Evolutionary conservation across 768 basidiomycete genomes (phyloP).

Genomic region (Serendipita sp.): DNA sequence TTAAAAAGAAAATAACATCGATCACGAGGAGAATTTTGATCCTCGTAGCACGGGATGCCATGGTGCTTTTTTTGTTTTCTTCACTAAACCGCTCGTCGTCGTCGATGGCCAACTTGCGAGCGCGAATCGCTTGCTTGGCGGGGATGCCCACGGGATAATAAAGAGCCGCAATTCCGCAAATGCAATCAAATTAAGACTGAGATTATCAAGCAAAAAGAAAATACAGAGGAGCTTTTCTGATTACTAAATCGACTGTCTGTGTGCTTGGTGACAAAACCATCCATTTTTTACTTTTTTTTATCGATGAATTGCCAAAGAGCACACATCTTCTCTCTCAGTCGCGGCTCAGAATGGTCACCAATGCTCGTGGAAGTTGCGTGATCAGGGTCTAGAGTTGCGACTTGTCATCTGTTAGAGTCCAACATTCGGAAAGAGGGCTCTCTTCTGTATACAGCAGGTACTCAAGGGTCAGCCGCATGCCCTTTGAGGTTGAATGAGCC

Average conservation of each 20-base stretch:
- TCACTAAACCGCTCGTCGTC: too few relatives aligned
- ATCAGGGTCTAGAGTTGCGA: neutral
- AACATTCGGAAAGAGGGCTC: too few relatives aligned
- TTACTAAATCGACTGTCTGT: neutral
- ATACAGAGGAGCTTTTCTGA: neutral
- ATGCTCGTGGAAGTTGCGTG: neutral
- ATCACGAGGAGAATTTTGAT: constrained; percentile 68
- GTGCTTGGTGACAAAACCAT: neutral
- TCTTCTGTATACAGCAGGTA: neutral
- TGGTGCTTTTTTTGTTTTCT: too few relatives aligned
- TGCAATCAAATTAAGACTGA: neutral
- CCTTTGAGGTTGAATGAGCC: too few relatives aligned
- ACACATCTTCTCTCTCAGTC: neutral
- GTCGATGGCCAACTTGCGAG: too few relatives aligned
- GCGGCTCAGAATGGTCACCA: neutral
- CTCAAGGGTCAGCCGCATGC: neutral
- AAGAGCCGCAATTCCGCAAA: neutral
- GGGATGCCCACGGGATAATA: neutral
- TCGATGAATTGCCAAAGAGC: constrained; percentile 3
- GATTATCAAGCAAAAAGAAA: neutral
- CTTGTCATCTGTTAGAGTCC: constrained; percentile 1
- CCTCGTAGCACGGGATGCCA: constrained; percentile 49
- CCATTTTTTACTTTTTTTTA: neutral
- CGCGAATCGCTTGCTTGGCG: too few relatives aligned
- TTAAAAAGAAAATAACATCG: constrained; percentile 73